Conservation (phyloP, 2,329 filamentous ascomycete species). For the Cladosporium sp. region DNA sequence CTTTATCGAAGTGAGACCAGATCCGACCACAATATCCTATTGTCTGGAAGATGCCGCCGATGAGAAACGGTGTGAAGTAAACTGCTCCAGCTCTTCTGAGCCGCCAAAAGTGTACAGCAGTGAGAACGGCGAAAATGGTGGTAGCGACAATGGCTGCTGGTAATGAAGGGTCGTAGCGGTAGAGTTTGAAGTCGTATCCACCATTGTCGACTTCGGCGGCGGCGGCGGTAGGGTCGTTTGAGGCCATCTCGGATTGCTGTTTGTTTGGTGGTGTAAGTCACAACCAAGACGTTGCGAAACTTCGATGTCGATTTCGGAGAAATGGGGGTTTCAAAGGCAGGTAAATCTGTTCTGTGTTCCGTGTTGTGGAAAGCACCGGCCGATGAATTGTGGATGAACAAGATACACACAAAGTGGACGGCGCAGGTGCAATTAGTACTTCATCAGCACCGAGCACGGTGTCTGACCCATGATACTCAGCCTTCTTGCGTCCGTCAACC, state of each 20-base stretch:
- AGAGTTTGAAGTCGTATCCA: constrained; percentile 10
- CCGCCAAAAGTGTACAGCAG: constrained; percentile 46
- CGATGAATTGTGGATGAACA: not conserved
- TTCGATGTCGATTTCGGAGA: accelerated
- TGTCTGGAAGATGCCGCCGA: constrained; percentile 51
- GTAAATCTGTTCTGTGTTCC: not conserved
- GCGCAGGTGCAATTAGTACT: not conserved
- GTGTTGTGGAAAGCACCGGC: not conserved
- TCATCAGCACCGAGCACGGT: not conserved
- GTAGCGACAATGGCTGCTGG: constrained; percentile 51
- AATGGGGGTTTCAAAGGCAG: not conserved
- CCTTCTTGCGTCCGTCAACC: not conserved
- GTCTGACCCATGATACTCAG: not conserved
- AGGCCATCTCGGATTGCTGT: not conserved
- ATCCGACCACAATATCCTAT: constrained; percentile 46
- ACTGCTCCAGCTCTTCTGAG: constrained; percentile 49
- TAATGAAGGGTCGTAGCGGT: constrained; percentile 49
- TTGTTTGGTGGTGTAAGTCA: too few relatives aligned
- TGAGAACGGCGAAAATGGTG: constrained; percentile 49
- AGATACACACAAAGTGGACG: not conserved
- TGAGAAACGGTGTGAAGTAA: constrained; percentile 52
- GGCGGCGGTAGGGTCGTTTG: not conserved
- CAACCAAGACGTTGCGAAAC: too few relatives aligned
- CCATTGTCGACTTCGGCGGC: not conserved
- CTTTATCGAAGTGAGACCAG: constrained; percentile 37